A percentile compares a stretch with the other conserved stretches of the same genome.
These are phyloP conservation scores for Inonotus hispidus DNA, from an alignment of 1,284 basidiomycete species.

Conservation along the genomic window DNA sequence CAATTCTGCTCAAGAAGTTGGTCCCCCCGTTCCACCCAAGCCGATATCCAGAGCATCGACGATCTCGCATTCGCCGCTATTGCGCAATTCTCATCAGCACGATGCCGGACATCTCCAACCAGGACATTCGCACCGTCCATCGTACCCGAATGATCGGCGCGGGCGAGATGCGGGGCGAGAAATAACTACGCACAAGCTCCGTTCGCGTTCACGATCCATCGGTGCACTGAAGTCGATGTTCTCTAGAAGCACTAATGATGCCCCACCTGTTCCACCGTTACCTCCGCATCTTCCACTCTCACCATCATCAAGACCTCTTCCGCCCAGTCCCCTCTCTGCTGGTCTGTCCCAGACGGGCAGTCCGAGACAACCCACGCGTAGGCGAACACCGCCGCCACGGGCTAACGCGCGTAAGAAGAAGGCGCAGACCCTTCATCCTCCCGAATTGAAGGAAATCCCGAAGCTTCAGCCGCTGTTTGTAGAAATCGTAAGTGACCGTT, in stretches of 20 bases:
- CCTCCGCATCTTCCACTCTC: constrained; percentile 27
- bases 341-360: constrained; percentile 24
- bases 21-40: constrained; percentile 11
- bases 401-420: constrained; percentile 31
- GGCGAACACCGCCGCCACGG: constrained; percentile 16
- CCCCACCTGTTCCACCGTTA: constrained; percentile 38
- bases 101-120: background rate
- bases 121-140: background rate
- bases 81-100: background rate
- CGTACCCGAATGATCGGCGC: constrained; percentile 1
- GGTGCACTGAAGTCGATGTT: constrained; percentile 14
- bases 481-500: constrained; percentile 65
- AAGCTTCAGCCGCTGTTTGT: constrained; percentile 80
- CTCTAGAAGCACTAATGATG: background rate
- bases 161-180: background rate
- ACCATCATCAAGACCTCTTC: constrained; percentile 28
- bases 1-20: constrained; percentile 28
- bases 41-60: constrained; percentile 26
- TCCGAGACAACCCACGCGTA: constrained; percentile 20
- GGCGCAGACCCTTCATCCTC: constrained; percentile 54
- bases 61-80: background rate
- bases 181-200: constrained; percentile 18
- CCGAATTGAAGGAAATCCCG: constrained; percentile 73
- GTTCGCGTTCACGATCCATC: constrained; percentile 14
- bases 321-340: constrained; percentile 28